Conservation (phyloP, 371 early-diverging fungal species). For the Syncephalastrum monosporum region DNA sequence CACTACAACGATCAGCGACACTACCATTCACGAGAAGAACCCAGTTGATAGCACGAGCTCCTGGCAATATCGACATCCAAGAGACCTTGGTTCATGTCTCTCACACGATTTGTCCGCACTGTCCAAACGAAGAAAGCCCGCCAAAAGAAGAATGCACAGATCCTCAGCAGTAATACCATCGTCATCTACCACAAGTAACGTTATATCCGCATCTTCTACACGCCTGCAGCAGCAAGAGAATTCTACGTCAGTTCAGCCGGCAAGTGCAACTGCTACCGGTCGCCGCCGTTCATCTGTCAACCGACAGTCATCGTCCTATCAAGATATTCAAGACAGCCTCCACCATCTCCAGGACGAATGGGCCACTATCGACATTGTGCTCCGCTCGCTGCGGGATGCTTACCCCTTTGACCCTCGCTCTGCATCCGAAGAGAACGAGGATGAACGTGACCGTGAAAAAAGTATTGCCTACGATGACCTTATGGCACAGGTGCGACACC, state of each 20-base stretch:
- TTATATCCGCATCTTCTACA: too few relatives aligned
- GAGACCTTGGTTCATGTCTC: too few relatives aligned
- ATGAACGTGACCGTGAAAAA: conserved; percentile 28
- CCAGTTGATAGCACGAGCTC: not conserved
- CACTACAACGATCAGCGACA: too few relatives aligned
- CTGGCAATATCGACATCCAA: too few relatives aligned
- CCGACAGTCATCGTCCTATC: too few relatives aligned
- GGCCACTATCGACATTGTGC: conserved; percentile 20
- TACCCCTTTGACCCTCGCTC: conserved; percentile 12
- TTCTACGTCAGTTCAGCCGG: too few relatives aligned
- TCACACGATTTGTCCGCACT: too few relatives aligned
- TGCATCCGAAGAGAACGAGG: conserved; percentile 22
- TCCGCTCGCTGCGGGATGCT: conserved; percentile 17
- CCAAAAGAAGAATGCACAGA: not conserved
- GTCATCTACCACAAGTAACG: conserved; percentile 6
- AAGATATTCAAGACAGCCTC: conserved; percentile 14
- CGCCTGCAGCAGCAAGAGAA: too few relatives aligned
- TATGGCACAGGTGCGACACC: conserved; percentile 27
- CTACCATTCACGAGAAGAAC: too few relatives aligned
- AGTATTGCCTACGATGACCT: conserved; percentile 31
- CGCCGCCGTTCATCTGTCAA: too few relatives aligned
- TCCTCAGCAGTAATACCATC: not conserved
- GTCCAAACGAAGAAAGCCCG: too few relatives aligned
- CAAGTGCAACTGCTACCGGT: too few relatives aligned
- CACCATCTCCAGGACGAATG: conserved; percentile 21